Conservation (phyloP, 2,329 filamentous ascomycete genomes). For the Alternaria panax region DNA sequence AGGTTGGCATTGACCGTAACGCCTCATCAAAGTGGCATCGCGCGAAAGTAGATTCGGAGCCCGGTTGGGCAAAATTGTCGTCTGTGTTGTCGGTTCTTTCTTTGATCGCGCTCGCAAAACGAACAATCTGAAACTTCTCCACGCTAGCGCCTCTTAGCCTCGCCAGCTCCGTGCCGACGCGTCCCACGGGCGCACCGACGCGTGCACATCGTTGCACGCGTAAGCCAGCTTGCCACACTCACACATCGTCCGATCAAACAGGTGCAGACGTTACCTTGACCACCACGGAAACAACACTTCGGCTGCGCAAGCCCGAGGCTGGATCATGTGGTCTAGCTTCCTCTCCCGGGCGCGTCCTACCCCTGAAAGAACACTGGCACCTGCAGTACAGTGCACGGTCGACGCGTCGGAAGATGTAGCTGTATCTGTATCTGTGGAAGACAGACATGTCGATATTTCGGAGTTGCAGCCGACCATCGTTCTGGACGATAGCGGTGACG, state of each 20-base stretch:
- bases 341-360: slow-evolving; percentile 12
- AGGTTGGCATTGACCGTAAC: not conserved
- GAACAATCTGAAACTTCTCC: slow-evolving; percentile 1
- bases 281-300: not conserved
- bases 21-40: slow-evolving; percentile 1
- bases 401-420: slow-evolving; percentile 5
- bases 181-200: slow-evolving; percentile 1
- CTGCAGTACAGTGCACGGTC: slow-evolving; percentile 2
- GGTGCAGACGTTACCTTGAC: slow-evolving; percentile 7
- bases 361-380: slow-evolving; percentile 13
- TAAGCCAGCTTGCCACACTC: slow-evolving; percentile 6
- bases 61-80: not conserved
- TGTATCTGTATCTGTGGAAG: slow-evolving; percentile 3
- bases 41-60: not conserved
- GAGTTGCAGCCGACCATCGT: slow-evolving; percentile 13
- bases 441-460: not conserved
- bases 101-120: not conserved
- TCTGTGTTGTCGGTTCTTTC: not conserved
- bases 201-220: slow-evolving; percentile 2
- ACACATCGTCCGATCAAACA: slow-evolving; percentile 4
- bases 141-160: not conserved
- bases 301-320: not conserved
- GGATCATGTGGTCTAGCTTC: slow-evolving; percentile 13
- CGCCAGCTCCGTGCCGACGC: slow-evolving; percentile 2
- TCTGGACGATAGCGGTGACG: slow-evolving; percentile 17